Evolutionary conservation across 148 eudicot genomes (phyloP), one percentile per base, ranked within the genome.

Genomic region (Nepenthes gracilis): DNA sequence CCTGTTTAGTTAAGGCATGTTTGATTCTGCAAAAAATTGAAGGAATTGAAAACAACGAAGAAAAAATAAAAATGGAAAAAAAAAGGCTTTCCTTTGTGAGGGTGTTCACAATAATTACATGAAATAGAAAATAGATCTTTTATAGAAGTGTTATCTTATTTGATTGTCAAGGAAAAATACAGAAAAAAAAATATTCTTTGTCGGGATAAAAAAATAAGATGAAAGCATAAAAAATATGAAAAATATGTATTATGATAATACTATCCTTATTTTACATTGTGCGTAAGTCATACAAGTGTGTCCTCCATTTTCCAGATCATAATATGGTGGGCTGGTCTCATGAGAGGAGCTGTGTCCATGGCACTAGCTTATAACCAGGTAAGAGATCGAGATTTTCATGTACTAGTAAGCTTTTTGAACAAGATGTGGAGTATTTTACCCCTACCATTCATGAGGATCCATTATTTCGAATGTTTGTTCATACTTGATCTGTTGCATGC

Each of bases 341-440:
- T 77, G 80, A 63, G 83, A 70, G 87, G 87, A n/a, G 82, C 83
- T 53, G 87, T 82, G 60, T 79, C 87, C 15, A 75, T 82, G 76
- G 87, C 87, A 23, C 87, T 82, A 59, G 87, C 87, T 69, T 82
- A 82, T 75, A 77, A 74, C 57, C 73, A 79, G 81, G 87, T 82
- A 67, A 45, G 10, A 5, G 6, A 5, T 12, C 2, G 15, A n/a
- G 53, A n/a, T 5, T 49, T 11, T n/a, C 15, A 10, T 49, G 11
- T 49, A 40, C 6, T 8, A 40, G 45, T 40, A 4, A 3, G 1
- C 6, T 40, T 3, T 14, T 12, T 12, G 55, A 52, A 50, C 54
- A 50, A 50, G 13, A 10, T 50, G 13, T 4, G 6, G 23, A 23
- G 23, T 23, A 0, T 23, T 23, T 23, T 23, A 23, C 23, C 23